Evolutionary conservation across 1,139 yeast species (phyloP).

Genomic region (Blastobotrys buckinghamii): DNA sequence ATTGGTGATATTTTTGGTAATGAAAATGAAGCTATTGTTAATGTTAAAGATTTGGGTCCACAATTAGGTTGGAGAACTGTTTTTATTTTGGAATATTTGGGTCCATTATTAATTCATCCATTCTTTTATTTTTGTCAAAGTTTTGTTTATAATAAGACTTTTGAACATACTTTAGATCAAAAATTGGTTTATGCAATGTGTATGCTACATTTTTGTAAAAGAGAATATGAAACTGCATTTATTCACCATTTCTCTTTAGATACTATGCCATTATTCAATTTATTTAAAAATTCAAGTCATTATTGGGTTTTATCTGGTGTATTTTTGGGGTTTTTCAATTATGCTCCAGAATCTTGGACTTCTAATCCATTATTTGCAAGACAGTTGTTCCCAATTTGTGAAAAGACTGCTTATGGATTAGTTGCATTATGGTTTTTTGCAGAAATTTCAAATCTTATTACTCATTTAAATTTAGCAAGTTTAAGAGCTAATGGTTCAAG

Average conservation of each 20-base stretch:
- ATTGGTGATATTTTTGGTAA: conserved; percentile 31
- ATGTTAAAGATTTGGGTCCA: conserved; percentile 84
- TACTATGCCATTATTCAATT: conserved; percentile 86
- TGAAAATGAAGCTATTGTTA: conserved; percentile 33
- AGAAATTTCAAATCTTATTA: conserved; percentile 65
- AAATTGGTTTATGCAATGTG: conserved; percentile 48
- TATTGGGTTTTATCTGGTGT: conserved; percentile 89
- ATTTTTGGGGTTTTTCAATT: conserved; percentile 60
- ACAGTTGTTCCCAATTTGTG: conserved; percentile 21
- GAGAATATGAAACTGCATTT: conserved; percentile 80
- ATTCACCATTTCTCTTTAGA: conserved; percentile 80
- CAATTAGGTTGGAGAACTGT: conserved; percentile 92
- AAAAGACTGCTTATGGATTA: conserved; percentile 20
- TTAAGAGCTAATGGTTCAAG: conserved; percentile 46
- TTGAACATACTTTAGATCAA: conserved; percentile 48
- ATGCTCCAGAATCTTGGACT: conserved; percentile 45
- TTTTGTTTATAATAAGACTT: conserved; percentile 32
- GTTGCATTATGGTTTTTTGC: conserved; percentile 50
- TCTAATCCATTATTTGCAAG: conserved; percentile 28
- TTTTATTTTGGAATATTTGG: conserved; percentile 77
- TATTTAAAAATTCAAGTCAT: conserved; percentile 84
- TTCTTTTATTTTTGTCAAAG: conserved; percentile 46
- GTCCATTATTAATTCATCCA: conserved; percentile 80
- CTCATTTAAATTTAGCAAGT: conserved; percentile 57
- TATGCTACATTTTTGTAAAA: conserved; percentile 71